These are phyloP conservation scores for Spatholobus suberectus DNA, from an alignment of 306 rosid genomes.

Conservation along the genomic window DNA sequence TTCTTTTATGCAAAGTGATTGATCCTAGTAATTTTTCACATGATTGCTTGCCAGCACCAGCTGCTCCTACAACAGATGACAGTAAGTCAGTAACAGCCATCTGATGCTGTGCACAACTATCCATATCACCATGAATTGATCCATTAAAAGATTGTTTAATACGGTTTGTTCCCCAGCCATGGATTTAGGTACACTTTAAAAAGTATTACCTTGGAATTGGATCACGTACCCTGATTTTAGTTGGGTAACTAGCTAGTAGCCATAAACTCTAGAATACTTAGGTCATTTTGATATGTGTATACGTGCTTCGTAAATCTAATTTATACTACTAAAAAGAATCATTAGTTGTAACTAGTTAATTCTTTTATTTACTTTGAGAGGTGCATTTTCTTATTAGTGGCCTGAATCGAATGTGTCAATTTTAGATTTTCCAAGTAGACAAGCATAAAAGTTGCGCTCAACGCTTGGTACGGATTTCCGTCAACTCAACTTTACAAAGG, in stretches of 20 bases:
- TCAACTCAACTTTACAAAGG: background rate
- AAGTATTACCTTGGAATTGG: background rate
- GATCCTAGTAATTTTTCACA: background rate
- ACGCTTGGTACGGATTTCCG: background rate
- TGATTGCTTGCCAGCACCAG: background rate
- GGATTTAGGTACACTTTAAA: slow-evolving; percentile 6
- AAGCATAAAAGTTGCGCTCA: background rate
- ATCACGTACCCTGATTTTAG: background rate
- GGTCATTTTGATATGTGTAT: background rate
- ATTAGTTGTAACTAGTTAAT: background rate
- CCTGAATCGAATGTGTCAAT: background rate
- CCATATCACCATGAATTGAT: background rate
- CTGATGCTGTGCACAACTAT: background rate
- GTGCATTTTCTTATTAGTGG: background rate
- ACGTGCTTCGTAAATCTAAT: background rate
- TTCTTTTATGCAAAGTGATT: background rate
- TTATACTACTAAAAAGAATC: background rate
- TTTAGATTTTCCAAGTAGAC: background rate
- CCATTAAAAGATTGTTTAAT: background rate
- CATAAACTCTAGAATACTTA: background rate
- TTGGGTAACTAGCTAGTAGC: background rate
- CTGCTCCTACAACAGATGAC: background rate
- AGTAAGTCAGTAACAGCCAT: background rate
- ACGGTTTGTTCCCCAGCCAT: slow-evolving; percentile 17
- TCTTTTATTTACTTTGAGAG: background rate